Percentiles rank a stretch among this genome's conserved stretches.
Evolutionary conservation across 139 green algal genomes (phyloP).

Genomic region (Astrephomene gubernaculifera): DNA sequence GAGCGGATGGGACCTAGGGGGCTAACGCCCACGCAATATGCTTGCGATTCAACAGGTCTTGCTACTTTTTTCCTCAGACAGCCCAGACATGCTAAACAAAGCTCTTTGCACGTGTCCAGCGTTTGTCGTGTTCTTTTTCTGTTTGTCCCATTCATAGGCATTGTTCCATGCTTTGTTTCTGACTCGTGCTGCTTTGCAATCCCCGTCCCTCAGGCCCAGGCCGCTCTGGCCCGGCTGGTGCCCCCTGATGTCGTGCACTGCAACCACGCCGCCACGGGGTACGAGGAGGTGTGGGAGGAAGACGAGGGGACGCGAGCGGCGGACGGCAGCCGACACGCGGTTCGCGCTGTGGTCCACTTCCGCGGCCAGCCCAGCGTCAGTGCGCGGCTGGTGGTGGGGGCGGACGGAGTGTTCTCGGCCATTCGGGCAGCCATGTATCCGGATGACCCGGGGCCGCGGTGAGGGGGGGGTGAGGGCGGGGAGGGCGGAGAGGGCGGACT

Average conservation of each 20-base stretch:
- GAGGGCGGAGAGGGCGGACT: neutral
- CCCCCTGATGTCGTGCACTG: slow-evolving; percentile 49
- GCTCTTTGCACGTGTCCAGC: neutral
- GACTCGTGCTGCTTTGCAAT: neutral
- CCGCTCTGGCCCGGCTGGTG: slow-evolving; percentile 19
- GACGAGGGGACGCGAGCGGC: neutral
- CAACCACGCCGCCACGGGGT: slow-evolving; percentile 41
- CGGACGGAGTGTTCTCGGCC: slow-evolving; percentile 57
- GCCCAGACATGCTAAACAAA: too few relatives aligned
- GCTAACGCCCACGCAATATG: neutral
- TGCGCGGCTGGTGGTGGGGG: slow-evolving; percentile 56
- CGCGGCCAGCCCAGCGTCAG: slow-evolving; percentile 36
- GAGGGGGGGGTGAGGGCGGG: neutral
- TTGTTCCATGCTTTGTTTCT: neutral
- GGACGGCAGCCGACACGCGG: neutral
- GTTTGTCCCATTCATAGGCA: neutral
- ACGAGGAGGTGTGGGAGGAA: slow-evolving; percentile 35
- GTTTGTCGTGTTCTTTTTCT: neutral
- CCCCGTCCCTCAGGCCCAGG: slow-evolving; percentile 36
- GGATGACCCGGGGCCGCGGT: slow-evolving; percentile 45
- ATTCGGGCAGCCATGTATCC: slow-evolving; percentile 52
- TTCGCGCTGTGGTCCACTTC: slow-evolving; percentile 13
- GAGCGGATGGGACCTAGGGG: neutral
- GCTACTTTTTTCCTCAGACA: too few relatives aligned
- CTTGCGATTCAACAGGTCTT: too few relatives aligned